Evolutionary conservation across 495 filamentous ascomycete genomes (phyloP).

Genomic region (Aspergillus sparsus): DNA sequence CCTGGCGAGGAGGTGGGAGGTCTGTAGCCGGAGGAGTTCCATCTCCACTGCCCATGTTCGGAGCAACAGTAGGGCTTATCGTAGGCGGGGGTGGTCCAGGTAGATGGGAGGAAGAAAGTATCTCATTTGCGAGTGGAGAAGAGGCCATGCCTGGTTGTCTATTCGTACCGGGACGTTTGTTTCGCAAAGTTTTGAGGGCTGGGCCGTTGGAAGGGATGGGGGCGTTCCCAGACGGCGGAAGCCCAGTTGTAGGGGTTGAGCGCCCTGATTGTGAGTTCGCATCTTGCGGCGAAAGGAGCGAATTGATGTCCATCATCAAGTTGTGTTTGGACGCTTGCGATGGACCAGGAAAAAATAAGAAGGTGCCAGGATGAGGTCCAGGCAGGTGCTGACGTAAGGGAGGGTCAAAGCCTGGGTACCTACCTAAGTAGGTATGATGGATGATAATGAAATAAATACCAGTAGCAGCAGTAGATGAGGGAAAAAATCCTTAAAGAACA

Average conservation of each 20-base stretch:
- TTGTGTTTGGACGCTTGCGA: conserved; percentile 7
- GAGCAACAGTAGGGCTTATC: conserved; percentile 27
- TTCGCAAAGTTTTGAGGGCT: conserved; percentile 38
- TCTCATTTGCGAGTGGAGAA: conserved; percentile 46
- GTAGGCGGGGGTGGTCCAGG: conserved; percentile 39
- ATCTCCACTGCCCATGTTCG: conserved; percentile 36
- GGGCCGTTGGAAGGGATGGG: conserved; percentile 31
- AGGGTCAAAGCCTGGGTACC: neutral
- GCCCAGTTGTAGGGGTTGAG: conserved; percentile 41
- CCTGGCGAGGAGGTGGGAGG: conserved; percentile 40
- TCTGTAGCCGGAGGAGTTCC: conserved; percentile 40
- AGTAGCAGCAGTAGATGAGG: neutral
- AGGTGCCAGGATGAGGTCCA: conserved; percentile 15
- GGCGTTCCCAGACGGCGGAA: conserved; percentile 33
- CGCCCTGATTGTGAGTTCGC: conserved; percentile 52
- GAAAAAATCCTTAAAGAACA: conserved; percentile 37
- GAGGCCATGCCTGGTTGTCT: conserved; percentile 39
- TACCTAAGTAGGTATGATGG: conserved; percentile 1
- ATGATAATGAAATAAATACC: conserved; percentile 11
- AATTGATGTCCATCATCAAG: conserved; percentile 68
- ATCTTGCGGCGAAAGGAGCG: conserved; percentile 68
- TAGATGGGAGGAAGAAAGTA: conserved; percentile 37
- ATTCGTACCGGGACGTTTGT: conserved; percentile 35
- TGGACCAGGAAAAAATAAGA: conserved; percentile 6
- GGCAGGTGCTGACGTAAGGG: conserved; percentile 23